Base-by-base conservation (phyloP, 2,329 filamentous ascomycete species). In the Claviceps humidiphila region DNA sequence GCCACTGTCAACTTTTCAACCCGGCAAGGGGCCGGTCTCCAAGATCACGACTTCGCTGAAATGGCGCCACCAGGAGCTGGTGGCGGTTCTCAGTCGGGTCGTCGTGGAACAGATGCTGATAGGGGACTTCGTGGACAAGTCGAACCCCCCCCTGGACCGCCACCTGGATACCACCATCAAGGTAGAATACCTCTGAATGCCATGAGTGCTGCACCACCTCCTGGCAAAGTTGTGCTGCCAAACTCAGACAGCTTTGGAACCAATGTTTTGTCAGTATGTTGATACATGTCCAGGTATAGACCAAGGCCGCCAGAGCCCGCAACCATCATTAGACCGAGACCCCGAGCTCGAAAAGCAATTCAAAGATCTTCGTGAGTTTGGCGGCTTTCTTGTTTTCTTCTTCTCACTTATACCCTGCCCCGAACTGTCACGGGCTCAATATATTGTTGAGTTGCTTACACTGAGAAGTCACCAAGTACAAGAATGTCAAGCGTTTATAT, bases 401-500 rank as follows among this genome's bases (percentile, higher is more conserved):
- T n/a, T 40, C 54, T 55, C 55, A n/a, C 26, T 14, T 45, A 45
- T 24, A 47, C 54, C 44, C 17, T 16, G 11, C 20, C 5, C 13
- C 39, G 24, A 16, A 37, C 24, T 14, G 6, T 44, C 16, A 4
- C 22, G 11, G 5, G 24, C 30, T 5, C 20, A 9, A 7, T 34
- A 30, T 24, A 3, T 39, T 39, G 14, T 39, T 34, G 5, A n/a
- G 4, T 16, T 51, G 17, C 34, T 43, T 69, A 50, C 40, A 34
- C 22, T 7, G 41, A 63, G 50, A 57, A 95, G 90, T 93, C 63
- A 82, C 81, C 59, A 98, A 98, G 72, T 98, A 98, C 67, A 94
- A 94, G 67, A 95, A 96, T 65, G 91, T 98, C 53, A 98, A 98
- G 73, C 84, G 89, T 52, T 87, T 96, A 61, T 98, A 96, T 66